Conservation (phyloP, 495 filamentous ascomycete genomes). For the Neurospora hispaniola region DNA sequence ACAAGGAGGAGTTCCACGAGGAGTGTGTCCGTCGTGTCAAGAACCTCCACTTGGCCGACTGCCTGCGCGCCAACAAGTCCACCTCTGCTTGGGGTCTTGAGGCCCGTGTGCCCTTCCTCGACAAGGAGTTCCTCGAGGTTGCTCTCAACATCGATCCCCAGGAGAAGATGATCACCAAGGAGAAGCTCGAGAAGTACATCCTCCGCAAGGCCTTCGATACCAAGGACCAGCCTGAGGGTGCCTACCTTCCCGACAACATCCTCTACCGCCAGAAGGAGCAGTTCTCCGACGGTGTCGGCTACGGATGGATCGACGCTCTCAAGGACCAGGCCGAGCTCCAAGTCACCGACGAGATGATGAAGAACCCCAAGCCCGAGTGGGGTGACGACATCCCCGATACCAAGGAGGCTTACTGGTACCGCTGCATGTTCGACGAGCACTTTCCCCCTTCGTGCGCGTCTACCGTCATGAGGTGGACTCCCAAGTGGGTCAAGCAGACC, state of each 20-base stretch:
- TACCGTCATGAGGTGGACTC: constrained; percentile 93
- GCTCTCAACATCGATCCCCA: constrained; percentile 85
- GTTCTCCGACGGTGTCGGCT: constrained; percentile 96
- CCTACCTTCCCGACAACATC: constrained; percentile 90
- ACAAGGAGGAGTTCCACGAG: constrained; percentile 82
- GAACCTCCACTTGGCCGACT: constrained; percentile 91
- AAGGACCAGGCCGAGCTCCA: constrained; percentile 86
- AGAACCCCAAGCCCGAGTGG: constrained; percentile 94
- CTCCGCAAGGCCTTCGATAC: constrained; percentile 96
- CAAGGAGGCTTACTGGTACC: constrained; percentile 99
- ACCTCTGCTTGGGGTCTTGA: constrained; percentile 98
- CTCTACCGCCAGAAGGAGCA: constrained; percentile 99
- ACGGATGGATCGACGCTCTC: constrained; percentile 96
- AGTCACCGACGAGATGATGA: constrained; percentile 93
- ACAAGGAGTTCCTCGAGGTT: constrained; percentile 88
- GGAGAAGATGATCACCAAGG: constrained; percentile 91
- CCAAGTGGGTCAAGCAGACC: constrained; percentile 93
- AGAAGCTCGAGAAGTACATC: constrained; percentile 93
- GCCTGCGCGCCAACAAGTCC: constrained; percentile 96
- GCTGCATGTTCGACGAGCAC: constrained; percentile 95
- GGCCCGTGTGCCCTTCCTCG: constrained; percentile 94
- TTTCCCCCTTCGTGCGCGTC: constrained; percentile 85
- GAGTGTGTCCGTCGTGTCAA: constrained; percentile 89
- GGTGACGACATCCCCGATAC: constrained; percentile 79
- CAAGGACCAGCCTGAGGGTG: constrained; percentile 62